phyloP scores from a whole-genome alignment of 2,329 filamentous ascomycete genomes.

The Curvularia sp. region DNA sequence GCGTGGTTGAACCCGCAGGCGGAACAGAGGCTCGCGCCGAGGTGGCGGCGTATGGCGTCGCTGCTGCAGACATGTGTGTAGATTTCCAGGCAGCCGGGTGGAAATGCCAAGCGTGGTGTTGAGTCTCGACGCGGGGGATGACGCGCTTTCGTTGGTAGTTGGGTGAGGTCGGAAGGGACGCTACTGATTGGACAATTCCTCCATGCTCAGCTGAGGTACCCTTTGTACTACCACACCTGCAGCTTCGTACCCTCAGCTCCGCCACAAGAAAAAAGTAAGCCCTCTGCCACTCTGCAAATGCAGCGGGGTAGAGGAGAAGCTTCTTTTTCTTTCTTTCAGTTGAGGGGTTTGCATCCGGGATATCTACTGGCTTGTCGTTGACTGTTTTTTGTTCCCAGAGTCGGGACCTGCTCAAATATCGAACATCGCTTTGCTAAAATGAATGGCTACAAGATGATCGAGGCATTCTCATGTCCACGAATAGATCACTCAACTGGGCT shows the following conservation, averaged over 20 bases:
- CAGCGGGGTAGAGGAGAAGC: background rate
- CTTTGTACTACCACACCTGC: background rate
- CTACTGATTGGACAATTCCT: conserved; percentile 26
- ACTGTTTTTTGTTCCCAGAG: background rate
- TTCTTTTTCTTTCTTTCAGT: background rate
- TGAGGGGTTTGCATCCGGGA: background rate
- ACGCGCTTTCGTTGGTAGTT: conserved; percentile 24
- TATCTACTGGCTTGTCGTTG: background rate
- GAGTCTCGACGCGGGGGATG: conserved; percentile 27
- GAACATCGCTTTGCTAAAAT: background rate
- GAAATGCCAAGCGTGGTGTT: conserved; percentile 29
- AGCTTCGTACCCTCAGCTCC: background rate
- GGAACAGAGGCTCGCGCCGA: conserved; percentile 43
- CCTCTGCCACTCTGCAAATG: background rate
- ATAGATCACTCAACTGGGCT: background rate
- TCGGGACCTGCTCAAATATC: background rate
- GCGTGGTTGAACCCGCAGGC: conserved; percentile 42
- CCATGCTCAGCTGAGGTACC: background rate
- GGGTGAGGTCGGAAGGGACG: conserved; percentile 21
- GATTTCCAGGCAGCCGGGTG: conserved; percentile 10
- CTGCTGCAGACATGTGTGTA: conserved; percentile 42
- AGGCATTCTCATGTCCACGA: background rate
- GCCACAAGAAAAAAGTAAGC: background rate
- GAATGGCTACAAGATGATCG: background rate
- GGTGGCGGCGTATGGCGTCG: conserved; percentile 42